These are phyloP conservation scores for Neofusicoccum umdonicola DNA, from an alignment of 2,329 filamentous ascomycete genomes.

Conservation along the genomic window DNA sequence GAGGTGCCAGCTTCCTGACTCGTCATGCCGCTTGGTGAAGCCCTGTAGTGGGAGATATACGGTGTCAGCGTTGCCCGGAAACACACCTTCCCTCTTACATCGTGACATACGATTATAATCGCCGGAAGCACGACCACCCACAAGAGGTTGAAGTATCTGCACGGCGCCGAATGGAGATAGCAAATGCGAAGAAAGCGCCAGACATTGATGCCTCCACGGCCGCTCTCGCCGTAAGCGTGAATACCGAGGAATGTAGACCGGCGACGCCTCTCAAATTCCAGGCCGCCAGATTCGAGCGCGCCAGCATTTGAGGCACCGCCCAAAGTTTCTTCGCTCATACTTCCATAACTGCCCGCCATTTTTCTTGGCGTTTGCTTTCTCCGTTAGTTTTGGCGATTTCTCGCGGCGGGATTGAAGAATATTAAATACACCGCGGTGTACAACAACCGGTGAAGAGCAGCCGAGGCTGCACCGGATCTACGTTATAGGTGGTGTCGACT, in stretches of 20 bases:
- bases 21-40: background rate
- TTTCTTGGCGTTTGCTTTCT: too few relatives aligned
- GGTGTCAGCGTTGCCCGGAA: background rate
- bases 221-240: constrained; percentile 62
- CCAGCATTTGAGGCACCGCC: background rate
- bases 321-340: background rate
- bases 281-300: background rate
- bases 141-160: constrained; percentile 65
- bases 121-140: constrained; percentile 74
- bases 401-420: too few relatives aligned
- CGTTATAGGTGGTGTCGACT: too few relatives aligned
- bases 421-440: too few relatives aligned
- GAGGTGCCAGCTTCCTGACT: constrained; percentile 43
- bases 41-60: constrained; percentile 36
- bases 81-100: background rate
- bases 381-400: too few relatives aligned
- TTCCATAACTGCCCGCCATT: background rate
- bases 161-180: constrained; percentile 63
- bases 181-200: constrained; percentile 62
- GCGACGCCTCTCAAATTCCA: background rate
- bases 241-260: constrained; percentile 29
- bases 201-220: constrained; percentile 64
- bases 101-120: constrained; percentile 55
- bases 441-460: too few relatives aligned
- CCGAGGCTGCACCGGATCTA: too few relatives aligned